Percentiles rank a stretch among this genome's conserved stretches.
These are phyloP conservation scores for Ilyonectria robusta DNA, from an alignment of 2,329 filamentous ascomycete species.

Conservation along the genomic window DNA sequence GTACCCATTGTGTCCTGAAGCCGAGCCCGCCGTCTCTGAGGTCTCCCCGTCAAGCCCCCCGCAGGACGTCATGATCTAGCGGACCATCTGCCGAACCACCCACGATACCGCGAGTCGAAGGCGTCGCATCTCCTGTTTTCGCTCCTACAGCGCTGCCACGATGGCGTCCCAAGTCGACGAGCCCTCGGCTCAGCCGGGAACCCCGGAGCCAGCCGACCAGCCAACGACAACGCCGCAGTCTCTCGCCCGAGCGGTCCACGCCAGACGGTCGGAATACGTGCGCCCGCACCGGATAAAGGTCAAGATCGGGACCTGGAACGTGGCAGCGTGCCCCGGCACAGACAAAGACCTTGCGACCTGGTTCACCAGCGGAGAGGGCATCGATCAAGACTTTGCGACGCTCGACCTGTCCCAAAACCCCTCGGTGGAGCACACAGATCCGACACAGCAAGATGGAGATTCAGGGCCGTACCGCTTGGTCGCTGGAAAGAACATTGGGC, in stretches of 20 bases:
- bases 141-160: slow-evolving; percentile 30
- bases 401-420: slow-evolving; percentile 61
- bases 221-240: slow-evolving; percentile 65
- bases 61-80: slow-evolving; percentile 54
- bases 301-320: slow-evolving; percentile 97
- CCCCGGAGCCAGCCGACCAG: slow-evolving; percentile 61
- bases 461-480: slow-evolving; percentile 60
- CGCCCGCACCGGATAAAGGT: slow-evolving; percentile 81
- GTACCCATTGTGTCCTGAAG: slow-evolving; percentile 10
- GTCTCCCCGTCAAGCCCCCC: slow-evolving; percentile 26
- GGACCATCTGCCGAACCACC: slow-evolving; percentile 44
- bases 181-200: slow-evolving; percentile 51
- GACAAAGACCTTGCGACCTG: slow-evolving; percentile 90
- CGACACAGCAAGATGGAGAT: slow-evolving; percentile 53
- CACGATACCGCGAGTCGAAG: slow-evolving; percentile 44
- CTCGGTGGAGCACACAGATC: slow-evolving; percentile 51
- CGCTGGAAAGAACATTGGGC: slow-evolving; percentile 79
- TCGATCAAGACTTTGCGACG: slow-evolving; percentile 74
- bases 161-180: slow-evolving; percentile 49
- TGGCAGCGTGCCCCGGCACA: slow-evolving; percentile 85
- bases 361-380: slow-evolving; percentile 85
- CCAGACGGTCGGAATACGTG: slow-evolving; percentile 84
- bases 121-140: slow-evolving; percentile 37
- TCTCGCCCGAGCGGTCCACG: slow-evolving; percentile 76
- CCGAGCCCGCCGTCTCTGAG: background rate